Conservation (phyloP, 257 asterid genomes). For the Linaria vulgaris region DNA sequence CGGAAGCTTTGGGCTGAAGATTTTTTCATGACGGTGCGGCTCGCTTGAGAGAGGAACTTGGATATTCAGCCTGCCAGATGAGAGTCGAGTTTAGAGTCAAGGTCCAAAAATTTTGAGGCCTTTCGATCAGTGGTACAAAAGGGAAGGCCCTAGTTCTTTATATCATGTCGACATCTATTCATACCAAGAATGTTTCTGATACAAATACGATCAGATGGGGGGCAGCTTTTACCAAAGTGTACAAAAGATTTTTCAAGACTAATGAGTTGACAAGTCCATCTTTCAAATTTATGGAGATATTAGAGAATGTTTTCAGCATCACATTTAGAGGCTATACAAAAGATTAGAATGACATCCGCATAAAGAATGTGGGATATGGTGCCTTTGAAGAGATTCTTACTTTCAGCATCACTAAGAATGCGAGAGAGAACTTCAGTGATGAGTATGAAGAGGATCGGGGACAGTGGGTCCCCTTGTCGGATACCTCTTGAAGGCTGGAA, state of each 20-base stretch:
- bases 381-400: not conserved
- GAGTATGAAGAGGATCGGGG: not conserved
- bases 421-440: not conserved
- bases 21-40: not conserved
- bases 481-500: not conserved
- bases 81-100: not conserved
- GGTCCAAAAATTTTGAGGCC: not conserved
- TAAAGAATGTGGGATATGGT: not conserved
- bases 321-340: not conserved
- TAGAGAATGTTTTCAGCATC: not conserved
- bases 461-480: not conserved
- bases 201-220: no score
- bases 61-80: not conserved
- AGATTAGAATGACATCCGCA: not conserved
- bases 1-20: not conserved
- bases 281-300: not conserved
- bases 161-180: not conserved
- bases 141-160: not conserved
- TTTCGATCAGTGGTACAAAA: not conserved
- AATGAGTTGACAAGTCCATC: not conserved
- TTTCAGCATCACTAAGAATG: not conserved
- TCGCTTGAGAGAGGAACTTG: not conserved
- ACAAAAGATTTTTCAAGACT: not conserved
- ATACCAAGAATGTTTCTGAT: not conserved
- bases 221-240: not conserved